Evolutionary conservation across 2,329 filamentous ascomycete genomes (phyloP).

Genomic region (Colletotrichum spaethianum): DNA sequence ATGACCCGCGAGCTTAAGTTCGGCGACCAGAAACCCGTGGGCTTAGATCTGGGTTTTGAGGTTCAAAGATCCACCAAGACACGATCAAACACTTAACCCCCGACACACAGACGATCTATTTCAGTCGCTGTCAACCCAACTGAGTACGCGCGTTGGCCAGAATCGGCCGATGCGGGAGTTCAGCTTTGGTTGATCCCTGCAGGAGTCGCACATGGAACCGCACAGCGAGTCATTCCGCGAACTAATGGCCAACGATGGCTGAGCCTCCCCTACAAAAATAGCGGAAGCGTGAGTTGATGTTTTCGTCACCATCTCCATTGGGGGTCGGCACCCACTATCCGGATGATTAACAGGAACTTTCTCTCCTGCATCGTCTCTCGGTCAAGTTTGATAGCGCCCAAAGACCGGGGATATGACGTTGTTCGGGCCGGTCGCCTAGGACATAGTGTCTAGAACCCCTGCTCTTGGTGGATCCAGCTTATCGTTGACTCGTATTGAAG

Average conservation of each 20-base stretch:
- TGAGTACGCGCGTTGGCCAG: background rate
- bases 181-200: slow-evolving; percentile 16
- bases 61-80: slow-evolving; percentile 1
- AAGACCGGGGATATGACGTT: slow-evolving; percentile 35
- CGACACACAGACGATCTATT: slow-evolving; percentile 24
- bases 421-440: slow-evolving; percentile 8
- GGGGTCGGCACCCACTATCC: background rate
- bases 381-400: slow-evolving; percentile 17
- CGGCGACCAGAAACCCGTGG: background rate
- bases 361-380: slow-evolving; percentile 2
- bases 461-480: slow-evolving; percentile 22
- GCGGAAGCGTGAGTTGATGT: background rate
- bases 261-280: background rate
- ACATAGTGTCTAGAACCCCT: slow-evolving; percentile 22
- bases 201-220: background rate
- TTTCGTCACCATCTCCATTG: slow-evolving; percentile 6
- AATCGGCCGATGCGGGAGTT: background rate
- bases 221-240: background rate
- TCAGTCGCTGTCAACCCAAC: background rate
- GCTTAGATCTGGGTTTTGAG: background rate
- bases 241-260: background rate
- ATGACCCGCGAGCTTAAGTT: slow-evolving; percentile 13
- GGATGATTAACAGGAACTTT: slow-evolving; percentile 18
- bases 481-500: slow-evolving; percentile 36
- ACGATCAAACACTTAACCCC: slow-evolving; percentile 7